Conservation (phyloP, 139 green algal genomes). For the Chlorella sp. region DNA sequence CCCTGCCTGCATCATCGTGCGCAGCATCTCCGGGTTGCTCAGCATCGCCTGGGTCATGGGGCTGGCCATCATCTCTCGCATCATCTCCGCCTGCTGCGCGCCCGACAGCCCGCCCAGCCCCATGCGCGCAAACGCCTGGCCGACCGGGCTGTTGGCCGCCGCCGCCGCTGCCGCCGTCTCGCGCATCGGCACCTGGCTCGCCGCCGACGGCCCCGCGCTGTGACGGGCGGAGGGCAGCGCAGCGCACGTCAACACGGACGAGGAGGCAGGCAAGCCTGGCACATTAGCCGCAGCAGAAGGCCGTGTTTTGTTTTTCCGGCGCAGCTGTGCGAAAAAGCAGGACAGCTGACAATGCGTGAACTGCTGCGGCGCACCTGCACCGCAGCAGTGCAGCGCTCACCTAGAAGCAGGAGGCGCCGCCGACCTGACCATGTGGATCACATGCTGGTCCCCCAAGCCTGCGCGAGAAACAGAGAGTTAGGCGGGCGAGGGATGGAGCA, state of each 20-base stretch:
- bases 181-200: too few relatives aligned
- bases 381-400: too few relatives aligned
- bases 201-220: too few relatives aligned
- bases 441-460: constrained; percentile 70
- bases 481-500: neutral
- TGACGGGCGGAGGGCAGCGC: too few relatives aligned
- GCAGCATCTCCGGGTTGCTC: constrained; percentile 86
- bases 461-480: constrained; percentile 1
- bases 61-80: constrained; percentile 72
- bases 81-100: constrained; percentile 47
- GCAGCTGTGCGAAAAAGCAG: too few relatives aligned
- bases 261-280: too few relatives aligned
- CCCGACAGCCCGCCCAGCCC: neutral
- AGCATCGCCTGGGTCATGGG: constrained; percentile 76
- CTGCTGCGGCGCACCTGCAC: too few relatives aligned
- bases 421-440: constrained; percentile 70
- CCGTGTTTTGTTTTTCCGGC: too few relatives aligned
- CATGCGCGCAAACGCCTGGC: constrained; percentile 29
- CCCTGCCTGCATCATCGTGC: constrained; percentile 70
- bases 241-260: too few relatives aligned
- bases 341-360: too few relatives aligned
- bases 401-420: constrained; percentile 30
- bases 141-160: constrained; percentile 45
- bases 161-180: too few relatives aligned
- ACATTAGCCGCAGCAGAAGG: too few relatives aligned